Evolutionary conservation across 495 filamentous ascomycete species (phyloP), one percentile per base, ranked within the genome.

Genomic region (Penicillium canescens): DNA sequence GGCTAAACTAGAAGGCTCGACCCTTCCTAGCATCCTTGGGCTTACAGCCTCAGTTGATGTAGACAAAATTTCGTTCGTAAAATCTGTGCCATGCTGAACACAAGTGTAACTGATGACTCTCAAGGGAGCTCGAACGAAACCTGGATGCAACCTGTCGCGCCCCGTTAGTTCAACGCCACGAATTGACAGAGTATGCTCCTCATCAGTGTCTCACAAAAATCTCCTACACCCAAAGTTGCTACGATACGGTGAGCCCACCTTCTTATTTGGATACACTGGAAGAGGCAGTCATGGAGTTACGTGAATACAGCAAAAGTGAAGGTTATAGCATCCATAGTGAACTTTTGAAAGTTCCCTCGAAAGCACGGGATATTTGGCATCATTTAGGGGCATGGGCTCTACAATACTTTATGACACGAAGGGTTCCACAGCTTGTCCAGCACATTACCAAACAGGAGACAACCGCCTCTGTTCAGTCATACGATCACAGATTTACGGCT

Each of bases 281-380:
- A 14, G 34, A 10, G 16, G 0, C 31, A 11, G 18, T 47, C 45
- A 20, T 31, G 14, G n/a, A 10, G 4, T 14, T 47, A 24, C 23
- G 23, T 24, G 23, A 24, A 24, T 5, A 24, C 23, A 5, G 23
- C 23, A 24, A 24, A 24, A 24, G 2, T 5, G 23, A 24, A 24
- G 23, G 23, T 24, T 24, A 24, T 24, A 24, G 10, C 45, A 37
- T 37, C 23, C 45, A 9, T 35, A 36, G 7, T 33, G 21, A 37
- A 23, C 11, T 47, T 6, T 47, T 14, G 6, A 47, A 47, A 4
- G 6, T 47, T 5, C 45, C 31, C 7, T 13, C n/a, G 36, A 47
- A 47, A 37, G 38, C 63, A 65, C 8, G 49, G 1, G 6, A 50
- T 61, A 33, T 53, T 47, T 7, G 58, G 7, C 14, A 34, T 49